Evolutionary conservation across 2,329 filamentous ascomycete genomes (phyloP).

Genomic region (Fusarium buxicola): DNA sequence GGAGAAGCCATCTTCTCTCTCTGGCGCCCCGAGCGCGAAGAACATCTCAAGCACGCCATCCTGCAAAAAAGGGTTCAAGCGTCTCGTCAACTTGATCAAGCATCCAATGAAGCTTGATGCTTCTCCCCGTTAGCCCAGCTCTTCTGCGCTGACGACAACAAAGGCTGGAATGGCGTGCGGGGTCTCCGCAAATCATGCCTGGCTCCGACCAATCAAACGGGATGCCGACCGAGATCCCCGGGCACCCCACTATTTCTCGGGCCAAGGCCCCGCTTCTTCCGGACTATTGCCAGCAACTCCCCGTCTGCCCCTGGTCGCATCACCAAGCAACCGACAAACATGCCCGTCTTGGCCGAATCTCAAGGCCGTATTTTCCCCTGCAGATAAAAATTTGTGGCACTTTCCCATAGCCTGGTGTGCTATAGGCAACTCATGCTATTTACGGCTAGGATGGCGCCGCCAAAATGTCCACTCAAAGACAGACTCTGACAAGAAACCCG

Average conservation of each 20-base stretch:
- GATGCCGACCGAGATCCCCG: conserved; percentile 34
- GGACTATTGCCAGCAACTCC: conserved; percentile 31
- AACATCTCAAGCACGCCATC: conserved; percentile 38
- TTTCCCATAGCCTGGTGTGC: background rate
- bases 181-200: conserved; percentile 32
- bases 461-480: background rate
- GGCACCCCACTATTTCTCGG: conserved; percentile 7
- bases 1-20: background rate
- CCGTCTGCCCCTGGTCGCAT: conserved; percentile 12
- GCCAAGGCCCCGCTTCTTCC: conserved; percentile 11
- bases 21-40: background rate
- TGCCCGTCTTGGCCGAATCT: too few species aligned
- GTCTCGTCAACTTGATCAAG: conserved; percentile 7
- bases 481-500: background rate
- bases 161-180: conserved; percentile 42
- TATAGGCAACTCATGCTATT: background rate
- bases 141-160: conserved; percentile 32
- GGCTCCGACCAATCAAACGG: conserved; percentile 18
- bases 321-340: background rate
- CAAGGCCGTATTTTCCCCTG: too few species aligned
- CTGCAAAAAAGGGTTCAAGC: conserved; percentile 3
- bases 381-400: background rate
- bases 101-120: conserved; percentile 37
- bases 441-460: background rate
- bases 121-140: conserved; percentile 22